Evolutionary conservation across 2,329 filamentous ascomycete genomes (phyloP).

Genomic region (Trichoderma gracile): DNA sequence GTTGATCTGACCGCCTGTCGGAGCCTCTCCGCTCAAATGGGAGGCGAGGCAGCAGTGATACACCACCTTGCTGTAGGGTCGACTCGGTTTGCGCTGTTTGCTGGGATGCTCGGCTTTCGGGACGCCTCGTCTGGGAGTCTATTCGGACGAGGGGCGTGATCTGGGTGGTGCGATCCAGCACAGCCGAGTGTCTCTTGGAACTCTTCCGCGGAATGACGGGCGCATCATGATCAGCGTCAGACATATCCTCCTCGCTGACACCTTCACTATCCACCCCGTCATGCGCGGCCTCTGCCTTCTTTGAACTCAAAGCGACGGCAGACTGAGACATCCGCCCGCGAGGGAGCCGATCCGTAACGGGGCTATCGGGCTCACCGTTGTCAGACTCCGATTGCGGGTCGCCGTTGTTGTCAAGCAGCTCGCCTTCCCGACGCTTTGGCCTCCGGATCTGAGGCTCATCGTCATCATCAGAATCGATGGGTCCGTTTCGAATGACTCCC

Average conservation of each 20-base stretch:
- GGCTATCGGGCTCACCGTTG: conserved; percentile 45
- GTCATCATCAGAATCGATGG: conserved; percentile 66
- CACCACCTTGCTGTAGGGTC: conserved; percentile 13
- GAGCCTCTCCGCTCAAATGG: conserved; percentile 61
- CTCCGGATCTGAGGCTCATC: conserved; percentile 41
- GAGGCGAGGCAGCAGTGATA: conserved; percentile 38
- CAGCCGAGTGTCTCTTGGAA: conserved; percentile 61
- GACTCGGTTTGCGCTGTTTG: conserved; percentile 5
- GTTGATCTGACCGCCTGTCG: conserved; percentile 55
- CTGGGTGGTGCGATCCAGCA: conserved; percentile 36
- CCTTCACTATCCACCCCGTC: conserved; percentile 4
- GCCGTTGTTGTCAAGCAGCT: conserved; percentile 50
- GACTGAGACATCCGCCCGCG: conserved; percentile 25
- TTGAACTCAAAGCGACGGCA: conserved; percentile 24
- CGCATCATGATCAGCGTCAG: conserved; percentile 42
- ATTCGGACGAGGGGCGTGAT: conserved; percentile 42
- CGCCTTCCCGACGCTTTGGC: conserved; percentile 35
- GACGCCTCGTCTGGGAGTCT: conserved; percentile 29
- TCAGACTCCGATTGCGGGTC: conserved; percentile 47
- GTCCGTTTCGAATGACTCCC: conserved; percentile 59
- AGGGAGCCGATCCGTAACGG: conserved; percentile 36
- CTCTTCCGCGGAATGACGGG: conserved; percentile 71
- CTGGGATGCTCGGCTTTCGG: conserved; percentile 27
- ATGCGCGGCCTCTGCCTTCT: neutral
- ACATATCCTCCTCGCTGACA: conserved; percentile 42